A percentile compares a stretch with the other conserved stretches of the same genome.
These are phyloP conservation scores for Pinus tabuliformis DNA, from an alignment of 75 land plant genomes.

Conservation along the genomic window DNA sequence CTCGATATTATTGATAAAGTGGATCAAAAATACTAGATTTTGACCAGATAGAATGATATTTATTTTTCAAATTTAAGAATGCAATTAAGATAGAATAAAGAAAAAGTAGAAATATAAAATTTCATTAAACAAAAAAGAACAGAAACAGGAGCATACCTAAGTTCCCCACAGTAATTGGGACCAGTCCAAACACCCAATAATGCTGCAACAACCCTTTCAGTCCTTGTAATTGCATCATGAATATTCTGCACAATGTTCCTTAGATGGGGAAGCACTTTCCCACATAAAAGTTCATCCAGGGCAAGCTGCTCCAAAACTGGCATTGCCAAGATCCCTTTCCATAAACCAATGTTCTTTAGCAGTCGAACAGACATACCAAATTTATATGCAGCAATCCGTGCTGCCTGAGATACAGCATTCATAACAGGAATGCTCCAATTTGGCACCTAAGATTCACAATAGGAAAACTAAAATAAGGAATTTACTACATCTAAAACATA, in stretches of 20 bases:
- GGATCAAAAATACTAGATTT: not conserved
- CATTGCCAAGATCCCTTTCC: conserved; percentile 78
- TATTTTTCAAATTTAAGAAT: not conserved
- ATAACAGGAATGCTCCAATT: conserved; percentile 66
- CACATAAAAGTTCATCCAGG: conserved; percentile 68
- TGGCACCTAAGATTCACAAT: conserved; percentile 48
- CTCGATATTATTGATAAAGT: too few relatives aligned
- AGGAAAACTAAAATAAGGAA: not conserved
- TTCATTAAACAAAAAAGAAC: too few relatives aligned
- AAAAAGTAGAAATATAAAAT: too few relatives aligned
- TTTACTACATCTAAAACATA: not conserved
- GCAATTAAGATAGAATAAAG: too few relatives aligned
- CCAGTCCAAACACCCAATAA: conserved; percentile 84
- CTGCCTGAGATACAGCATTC: conserved; percentile 75
- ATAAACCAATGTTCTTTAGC: conserved; percentile 70
- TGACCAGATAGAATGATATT: not conserved
- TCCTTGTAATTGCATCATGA: conserved; percentile 84
- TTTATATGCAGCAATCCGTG: conserved; percentile 63
- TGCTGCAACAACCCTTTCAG: conserved; percentile 75
- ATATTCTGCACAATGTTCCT: conserved; percentile 43
- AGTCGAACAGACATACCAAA: conserved; percentile 88
- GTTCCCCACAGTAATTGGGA: conserved; percentile 35
- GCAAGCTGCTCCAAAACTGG: conserved; percentile 76
- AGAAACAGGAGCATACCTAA: conserved; percentile 28
- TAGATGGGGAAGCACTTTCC: conserved; percentile 80